These are phyloP conservation scores for Populus deltoides DNA, from an alignment of 345 rosid species.

Conservation along the genomic window DNA sequence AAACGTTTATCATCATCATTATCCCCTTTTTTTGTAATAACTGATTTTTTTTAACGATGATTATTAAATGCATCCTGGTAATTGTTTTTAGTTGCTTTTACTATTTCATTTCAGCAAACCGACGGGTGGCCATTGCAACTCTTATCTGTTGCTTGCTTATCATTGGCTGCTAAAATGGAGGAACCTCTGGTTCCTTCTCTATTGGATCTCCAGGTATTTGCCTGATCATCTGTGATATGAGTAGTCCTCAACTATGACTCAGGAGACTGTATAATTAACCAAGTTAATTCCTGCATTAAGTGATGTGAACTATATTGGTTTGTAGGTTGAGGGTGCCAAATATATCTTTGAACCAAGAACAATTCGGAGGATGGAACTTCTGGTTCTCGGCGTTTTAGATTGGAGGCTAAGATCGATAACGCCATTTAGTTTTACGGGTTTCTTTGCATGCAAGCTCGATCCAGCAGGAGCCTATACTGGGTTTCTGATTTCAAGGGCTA, in stretches of 20 bases:
- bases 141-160: constrained; percentile 83
- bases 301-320: background rate
- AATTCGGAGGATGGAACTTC: constrained; percentile 83
- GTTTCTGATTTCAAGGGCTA: constrained; percentile 62
- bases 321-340: constrained; percentile 70
- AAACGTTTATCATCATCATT: background rate
- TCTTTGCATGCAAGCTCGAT: constrained; percentile 89
- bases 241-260: too few relatives aligned
- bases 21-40: background rate
- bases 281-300: background rate
- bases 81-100: background rate
- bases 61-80: constrained; percentile 13
- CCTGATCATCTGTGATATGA: background rate
- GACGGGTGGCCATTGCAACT: constrained; percentile 94
- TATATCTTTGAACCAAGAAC: constrained; percentile 81
- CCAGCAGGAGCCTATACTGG: constrained; percentile 56
- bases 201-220: constrained; percentile 78
- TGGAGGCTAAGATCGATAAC: constrained; percentile 97
- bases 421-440: constrained; percentile 72
- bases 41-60: background rate
- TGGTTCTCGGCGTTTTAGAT: constrained; percentile 70
- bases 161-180: constrained; percentile 98
- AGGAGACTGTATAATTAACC: background rate
- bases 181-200: constrained; percentile 85
- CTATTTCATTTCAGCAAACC: constrained; percentile 44